Percentiles rank a stretch among this genome's conserved stretches.
Evolutionary conservation across 129 eudicot genomes (phyloP).

Genomic region (Oenanthe sinensis): DNA sequence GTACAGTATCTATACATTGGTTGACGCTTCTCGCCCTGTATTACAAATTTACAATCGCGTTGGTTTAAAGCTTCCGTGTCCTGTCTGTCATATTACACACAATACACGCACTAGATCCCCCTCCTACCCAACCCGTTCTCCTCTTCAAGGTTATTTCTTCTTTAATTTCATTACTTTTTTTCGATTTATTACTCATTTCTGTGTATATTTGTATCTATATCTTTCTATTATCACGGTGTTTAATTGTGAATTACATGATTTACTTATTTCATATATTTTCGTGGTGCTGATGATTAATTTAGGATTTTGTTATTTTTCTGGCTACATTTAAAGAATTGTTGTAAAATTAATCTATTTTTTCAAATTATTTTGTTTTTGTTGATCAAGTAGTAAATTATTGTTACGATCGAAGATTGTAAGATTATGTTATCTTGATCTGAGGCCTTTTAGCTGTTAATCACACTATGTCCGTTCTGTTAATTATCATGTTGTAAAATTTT

Average conservation of each 20-base stretch:
- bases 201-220: too few relatives aligned
- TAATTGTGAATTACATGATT: too few relatives aligned
- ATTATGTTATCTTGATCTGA: neutral
- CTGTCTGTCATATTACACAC: neutral
- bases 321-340: neutral
- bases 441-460: neutral
- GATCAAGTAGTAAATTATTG: neutral
- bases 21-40: too few relatives aligned
- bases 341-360: neutral
- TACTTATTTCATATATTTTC: neutral
- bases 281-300: neutral
- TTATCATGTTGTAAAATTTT: neutral
- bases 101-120: constrained; percentile 9
- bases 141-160: neutral
- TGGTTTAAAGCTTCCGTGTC: neutral
- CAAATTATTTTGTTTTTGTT: neutral
- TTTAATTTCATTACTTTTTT: neutral
- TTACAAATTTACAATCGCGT: too few relatives aligned
- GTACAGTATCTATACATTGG: too few relatives aligned
- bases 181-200: neutral
- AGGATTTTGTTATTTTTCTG: neutral
- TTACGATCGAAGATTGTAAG: neutral
- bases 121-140: neutral
- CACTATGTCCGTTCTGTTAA: neutral
- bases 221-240: too few relatives aligned